Evolutionary conservation across 2,329 filamentous ascomycete species (phyloP), one percentile per base, ranked within the genome.

Genomic region (Neobulgaria alba): DNA sequence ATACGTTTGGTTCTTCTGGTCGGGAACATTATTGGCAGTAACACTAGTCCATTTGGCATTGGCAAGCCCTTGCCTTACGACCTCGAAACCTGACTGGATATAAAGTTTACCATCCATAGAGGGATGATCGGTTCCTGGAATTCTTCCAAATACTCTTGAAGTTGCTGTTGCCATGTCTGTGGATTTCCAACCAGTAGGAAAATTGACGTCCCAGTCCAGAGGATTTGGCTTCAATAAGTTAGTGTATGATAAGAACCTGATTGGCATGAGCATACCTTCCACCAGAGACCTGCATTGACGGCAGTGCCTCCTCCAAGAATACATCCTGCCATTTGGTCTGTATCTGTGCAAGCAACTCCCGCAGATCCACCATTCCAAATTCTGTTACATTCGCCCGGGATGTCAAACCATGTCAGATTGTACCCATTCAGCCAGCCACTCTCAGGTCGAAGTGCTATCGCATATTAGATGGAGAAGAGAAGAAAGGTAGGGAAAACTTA

Each of bases 271-370:
- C 59, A 53, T 45, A 67, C 70, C 58, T 74, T 77, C 70, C 77
- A 82, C 73, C 77, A 84, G 23, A 85, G 67, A 33, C 77, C 79
- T 37, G 80, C 75, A 50, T 85, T 85, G 54, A 84, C 48, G 5
- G 57, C 56, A 15, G 57, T 56, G 26, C 56, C 55, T 41, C 81
- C 82, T 36, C 81, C 82, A 2, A 85, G 69, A 32, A 85, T 68
- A 47, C 82, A 85, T 10, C 79, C 82, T 10, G 79, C 77, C 77
- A 84, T 83, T 53, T 81, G 76, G 47, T 81, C 79, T n/a, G 75
- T 77, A 57, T 85, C 81, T 2, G 69, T 71, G 60, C 82, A 85
- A 26, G 75, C 73, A 51, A 83, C 76, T 19, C 53, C 54, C 17
- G 39, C 43, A 19, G 53, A 52, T 39, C 55, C 56, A 29, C 54